Evolutionary conservation across 2,329 filamentous ascomycete species (phyloP).

Genomic region (Calonectria hawksworthii): DNA sequence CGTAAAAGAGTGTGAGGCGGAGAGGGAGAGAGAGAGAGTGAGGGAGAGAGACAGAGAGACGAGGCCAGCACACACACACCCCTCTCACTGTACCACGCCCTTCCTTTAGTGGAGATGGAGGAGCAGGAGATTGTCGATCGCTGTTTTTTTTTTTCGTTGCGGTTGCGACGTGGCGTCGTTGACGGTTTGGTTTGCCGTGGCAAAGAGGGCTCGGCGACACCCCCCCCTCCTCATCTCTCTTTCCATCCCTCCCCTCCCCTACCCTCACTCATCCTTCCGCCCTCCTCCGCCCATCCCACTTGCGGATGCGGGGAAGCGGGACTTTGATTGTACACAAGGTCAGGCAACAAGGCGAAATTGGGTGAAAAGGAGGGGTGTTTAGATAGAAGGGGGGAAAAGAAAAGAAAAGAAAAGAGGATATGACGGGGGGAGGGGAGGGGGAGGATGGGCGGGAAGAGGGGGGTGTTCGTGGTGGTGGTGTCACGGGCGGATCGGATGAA

Average conservation of each 20-base stretch:
- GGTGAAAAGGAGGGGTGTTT: neutral
- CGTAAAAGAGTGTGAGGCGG: neutral
- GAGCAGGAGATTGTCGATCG: neutral
- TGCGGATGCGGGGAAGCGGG: slow-evolving; percentile 14
- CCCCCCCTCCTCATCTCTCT: neutral
- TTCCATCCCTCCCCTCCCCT: too few relatives aligned
- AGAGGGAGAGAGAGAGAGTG: neutral
- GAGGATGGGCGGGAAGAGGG: neutral
- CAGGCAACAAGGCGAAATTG: neutral
- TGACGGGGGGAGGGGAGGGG: neutral
- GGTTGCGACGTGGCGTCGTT: slow-evolving; percentile 21
- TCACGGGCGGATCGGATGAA: neutral
- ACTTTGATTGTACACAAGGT: neutral
- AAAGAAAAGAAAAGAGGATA: neutral
- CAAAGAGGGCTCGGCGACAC: neutral
- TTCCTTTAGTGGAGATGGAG: neutral
- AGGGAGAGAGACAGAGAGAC: neutral
- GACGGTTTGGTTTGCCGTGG: slow-evolving; percentile 5
- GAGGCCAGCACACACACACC: neutral
- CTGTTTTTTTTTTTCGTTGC: neutral
- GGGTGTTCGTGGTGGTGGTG: neutral
- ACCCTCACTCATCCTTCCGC: neutral
- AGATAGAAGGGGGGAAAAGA: neutral
- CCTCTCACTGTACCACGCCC: neutral
- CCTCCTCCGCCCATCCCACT: neutral